Percentiles rank a stretch among this genome's conserved stretches.
Evolutionary conservation across 1,284 basidiomycete species (phyloP).

Genomic region (Tausonia pullulans): DNA sequence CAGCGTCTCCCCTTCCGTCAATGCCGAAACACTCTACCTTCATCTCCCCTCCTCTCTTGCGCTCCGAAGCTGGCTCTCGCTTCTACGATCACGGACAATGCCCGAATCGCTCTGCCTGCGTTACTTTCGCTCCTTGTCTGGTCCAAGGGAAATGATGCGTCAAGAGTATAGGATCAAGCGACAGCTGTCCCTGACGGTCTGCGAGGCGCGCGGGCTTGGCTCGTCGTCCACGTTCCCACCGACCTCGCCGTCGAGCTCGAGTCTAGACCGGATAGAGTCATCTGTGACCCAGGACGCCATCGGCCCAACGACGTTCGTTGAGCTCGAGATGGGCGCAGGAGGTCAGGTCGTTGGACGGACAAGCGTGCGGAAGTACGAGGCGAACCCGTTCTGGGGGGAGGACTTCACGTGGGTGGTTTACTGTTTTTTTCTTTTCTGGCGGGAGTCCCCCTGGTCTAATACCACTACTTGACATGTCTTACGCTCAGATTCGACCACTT

Average conservation of each 20-base stretch:
- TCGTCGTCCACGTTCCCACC: not conserved
- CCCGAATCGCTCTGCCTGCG: not conserved
- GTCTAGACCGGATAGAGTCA: no score
- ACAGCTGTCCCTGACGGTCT: not conserved
- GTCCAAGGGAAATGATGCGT: not conserved
- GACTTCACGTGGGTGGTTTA: not conserved
- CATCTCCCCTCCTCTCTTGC: not conserved
- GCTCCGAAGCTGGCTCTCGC: not conserved
- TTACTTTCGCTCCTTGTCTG: not conserved
- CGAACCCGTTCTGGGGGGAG: not conserved
- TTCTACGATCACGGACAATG: not conserved
- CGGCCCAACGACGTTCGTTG: not conserved
- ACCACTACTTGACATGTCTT: no score
- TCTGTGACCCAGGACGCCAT: not conserved
- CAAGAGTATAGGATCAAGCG: not conserved
- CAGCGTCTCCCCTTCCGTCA: not conserved
- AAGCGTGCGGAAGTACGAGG: not conserved
- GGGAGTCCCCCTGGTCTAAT: no score
- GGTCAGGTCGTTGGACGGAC: not conserved
- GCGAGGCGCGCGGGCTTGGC: not conserved
- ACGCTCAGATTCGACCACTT: no score
- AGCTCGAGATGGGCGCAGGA: not conserved
- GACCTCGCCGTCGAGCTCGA: not conserved
- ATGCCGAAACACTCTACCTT: not conserved
- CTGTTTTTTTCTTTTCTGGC: no score